Base-by-base conservation (phyloP, 805 yeast species). In the Yamadazyma akitaensis region DNA sequence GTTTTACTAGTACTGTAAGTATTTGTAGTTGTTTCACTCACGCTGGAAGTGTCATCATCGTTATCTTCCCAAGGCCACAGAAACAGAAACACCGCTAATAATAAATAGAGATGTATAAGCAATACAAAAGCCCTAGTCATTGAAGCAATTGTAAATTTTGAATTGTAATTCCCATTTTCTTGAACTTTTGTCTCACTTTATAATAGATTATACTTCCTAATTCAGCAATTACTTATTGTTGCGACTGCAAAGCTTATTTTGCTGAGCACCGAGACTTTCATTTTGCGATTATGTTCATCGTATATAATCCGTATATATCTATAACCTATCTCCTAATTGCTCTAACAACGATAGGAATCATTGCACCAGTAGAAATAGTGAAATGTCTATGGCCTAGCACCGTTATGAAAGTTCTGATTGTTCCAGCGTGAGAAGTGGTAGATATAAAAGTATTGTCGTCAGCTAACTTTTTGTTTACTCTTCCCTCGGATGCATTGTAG, bases 301-400 rank as follows among this genome's bases (percentile, higher is more conserved):
- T n/a, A n/a, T n/a, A n/a, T n/a, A n/a, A n/a, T n/a, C n/a, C n/a
- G n/a, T 37, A 10, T 7, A 21, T 21, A 21, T 21, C 24, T 21
- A 21, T 37, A 19, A 24, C 11, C 3, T 44, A 11, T 24, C 30
- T 28, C 49, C 53, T 50, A 47, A 63, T 56, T 5, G 53, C 84
- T 56, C 76, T 77, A 18, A 82, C 73, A 2, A 81, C 78, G 26
- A 79, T 67, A 3, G 83, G 82, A 12, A 82, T 77, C 72, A 81
- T 75, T n/a, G 84, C 84, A 7, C 87, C 86, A 1, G 87, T 81
- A 28, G 81, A 75, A 38, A 82, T 74, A 19, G 80, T 71, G 55
- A 81, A 76, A n/a, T 70, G 66, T 47, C 85, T 70, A 58, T 82
- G 87, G 3, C 73, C 68, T 42, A 73, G 54, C 2, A 70, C 81